Evolutionary conservation across 139 green algal species (phyloP).

Genomic region (Chlorella vulgaris): DNA sequence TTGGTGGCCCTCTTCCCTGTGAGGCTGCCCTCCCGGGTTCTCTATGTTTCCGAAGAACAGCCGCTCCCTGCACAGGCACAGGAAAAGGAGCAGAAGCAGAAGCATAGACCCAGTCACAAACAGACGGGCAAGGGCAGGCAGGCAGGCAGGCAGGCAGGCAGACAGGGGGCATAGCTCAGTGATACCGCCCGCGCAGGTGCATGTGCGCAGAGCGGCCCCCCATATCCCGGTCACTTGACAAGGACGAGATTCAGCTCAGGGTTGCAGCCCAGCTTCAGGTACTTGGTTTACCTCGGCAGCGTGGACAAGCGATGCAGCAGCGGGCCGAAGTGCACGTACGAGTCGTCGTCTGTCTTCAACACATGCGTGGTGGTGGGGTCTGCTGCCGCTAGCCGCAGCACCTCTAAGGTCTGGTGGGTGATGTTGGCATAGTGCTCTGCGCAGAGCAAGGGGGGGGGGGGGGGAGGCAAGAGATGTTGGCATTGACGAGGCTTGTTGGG

Average conservation of each 20-base stretch:
- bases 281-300: constrained; percentile 7
- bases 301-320: constrained; percentile 27
- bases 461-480: not conserved
- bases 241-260: too few relatives aligned
- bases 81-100: not conserved
- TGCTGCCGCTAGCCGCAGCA: constrained; percentile 30
- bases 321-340: constrained; percentile 38
- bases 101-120: not conserved
- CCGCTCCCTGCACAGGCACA: not conserved
- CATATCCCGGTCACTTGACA: too few relatives aligned
- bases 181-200: too few relatives aligned
- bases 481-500: not conserved
- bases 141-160: not conserved
- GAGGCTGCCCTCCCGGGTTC: constrained; percentile 16
- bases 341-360: constrained; percentile 59
- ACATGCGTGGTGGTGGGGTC: constrained; percentile 41
- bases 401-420: constrained; percentile 56
- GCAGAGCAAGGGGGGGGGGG: constrained; percentile 5
- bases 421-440: constrained; percentile 58
- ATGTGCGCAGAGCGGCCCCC: too few relatives aligned
- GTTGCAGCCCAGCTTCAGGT: too few relatives aligned
- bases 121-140: not conserved
- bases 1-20: constrained; percentile 7
- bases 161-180: too few relatives aligned
- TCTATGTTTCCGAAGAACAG: constrained; percentile 49